Conservation (phyloP, 73 alveolate genomes). For the Stentor roeselii region DNA sequence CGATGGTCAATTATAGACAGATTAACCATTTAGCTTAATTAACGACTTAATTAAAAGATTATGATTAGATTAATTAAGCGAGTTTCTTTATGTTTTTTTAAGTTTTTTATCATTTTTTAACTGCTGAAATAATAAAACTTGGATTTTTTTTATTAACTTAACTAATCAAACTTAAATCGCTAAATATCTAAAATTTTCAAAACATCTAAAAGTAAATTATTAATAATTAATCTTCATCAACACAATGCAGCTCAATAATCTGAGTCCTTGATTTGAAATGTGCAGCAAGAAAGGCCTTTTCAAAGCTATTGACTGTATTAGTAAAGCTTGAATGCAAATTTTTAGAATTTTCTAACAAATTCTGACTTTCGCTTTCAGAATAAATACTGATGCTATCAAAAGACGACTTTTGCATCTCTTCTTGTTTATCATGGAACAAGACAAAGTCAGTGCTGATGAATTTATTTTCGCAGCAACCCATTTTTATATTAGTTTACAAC, state of each 20-base stretch:
- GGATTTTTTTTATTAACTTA: no score
- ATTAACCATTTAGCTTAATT: background rate
- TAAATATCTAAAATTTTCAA: no score
- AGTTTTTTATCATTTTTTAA: no score
- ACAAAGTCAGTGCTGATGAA: background rate
- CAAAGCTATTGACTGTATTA: background rate
- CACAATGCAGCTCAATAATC: no score
- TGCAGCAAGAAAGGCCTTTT: background rate
- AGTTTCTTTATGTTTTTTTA: no score
- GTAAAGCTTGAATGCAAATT: background rate
- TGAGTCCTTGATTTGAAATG: background rate
- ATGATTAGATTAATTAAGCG: no score
- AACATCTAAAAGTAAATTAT: no score
- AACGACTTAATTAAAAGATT: no score
- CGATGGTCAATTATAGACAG: conserved; percentile 3
- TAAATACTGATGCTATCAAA: background rate
- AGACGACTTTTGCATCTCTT: background rate
- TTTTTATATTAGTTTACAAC: background rate
- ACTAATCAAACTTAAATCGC: no score
- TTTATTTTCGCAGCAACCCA: conserved; percentile 1
- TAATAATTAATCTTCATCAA: no score
- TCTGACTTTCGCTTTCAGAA: background rate
- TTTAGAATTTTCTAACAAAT: background rate
- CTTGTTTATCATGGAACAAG: background rate
- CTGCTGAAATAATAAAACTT: no score